Percentiles rank a stretch among this genome's conserved stretches.
These are phyloP conservation scores for Corymbia citriodora DNA, from an alignment of 441 rosid species.

Conservation along the genomic window DNA sequence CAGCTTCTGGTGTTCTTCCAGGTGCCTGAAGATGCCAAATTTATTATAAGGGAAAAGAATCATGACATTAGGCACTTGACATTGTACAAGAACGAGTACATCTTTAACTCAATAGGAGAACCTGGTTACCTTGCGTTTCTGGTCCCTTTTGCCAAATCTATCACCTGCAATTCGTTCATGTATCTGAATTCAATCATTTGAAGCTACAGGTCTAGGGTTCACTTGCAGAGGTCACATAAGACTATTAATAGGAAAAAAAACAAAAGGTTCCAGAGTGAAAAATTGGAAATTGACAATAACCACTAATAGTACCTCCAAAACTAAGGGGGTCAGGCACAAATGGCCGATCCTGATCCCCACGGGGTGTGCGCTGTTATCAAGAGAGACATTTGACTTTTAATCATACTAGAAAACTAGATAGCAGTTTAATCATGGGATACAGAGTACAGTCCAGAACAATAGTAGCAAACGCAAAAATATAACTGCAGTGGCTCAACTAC, in stretches of 20 bases:
- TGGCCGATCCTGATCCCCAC: conserved; percentile 60
- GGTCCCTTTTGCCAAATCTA: conserved; percentile 61
- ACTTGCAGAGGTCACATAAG: not conserved
- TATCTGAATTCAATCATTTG: not conserved
- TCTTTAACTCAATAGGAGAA: not conserved
- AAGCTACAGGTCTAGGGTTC: not conserved
- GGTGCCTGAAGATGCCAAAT: conserved; percentile 43
- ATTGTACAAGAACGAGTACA: not conserved
- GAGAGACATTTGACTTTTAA: conserved; percentile 1
- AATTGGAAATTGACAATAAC: not conserved
- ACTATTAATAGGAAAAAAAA: conserved; percentile 1
- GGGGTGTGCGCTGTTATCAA: conserved; percentile 29
- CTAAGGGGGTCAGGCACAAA: conserved; percentile 66
- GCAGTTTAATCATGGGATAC: not conserved
- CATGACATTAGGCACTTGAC: not conserved
- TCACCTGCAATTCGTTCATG: conserved; percentile 49
- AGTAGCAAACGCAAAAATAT: not conserved
- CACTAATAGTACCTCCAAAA: conserved; percentile 60
- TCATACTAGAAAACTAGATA: not conserved
- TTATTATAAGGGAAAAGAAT: not conserved
- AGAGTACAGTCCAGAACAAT: not conserved
- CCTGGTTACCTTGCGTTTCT: conserved; percentile 63
- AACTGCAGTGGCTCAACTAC: not conserved
- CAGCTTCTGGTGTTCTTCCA: conserved; percentile 61
- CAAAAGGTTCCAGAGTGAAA: not conserved